Evolutionary conservation across 2,329 filamentous ascomycete species (phyloP).

Genomic region (Aspergillus unguis): DNA sequence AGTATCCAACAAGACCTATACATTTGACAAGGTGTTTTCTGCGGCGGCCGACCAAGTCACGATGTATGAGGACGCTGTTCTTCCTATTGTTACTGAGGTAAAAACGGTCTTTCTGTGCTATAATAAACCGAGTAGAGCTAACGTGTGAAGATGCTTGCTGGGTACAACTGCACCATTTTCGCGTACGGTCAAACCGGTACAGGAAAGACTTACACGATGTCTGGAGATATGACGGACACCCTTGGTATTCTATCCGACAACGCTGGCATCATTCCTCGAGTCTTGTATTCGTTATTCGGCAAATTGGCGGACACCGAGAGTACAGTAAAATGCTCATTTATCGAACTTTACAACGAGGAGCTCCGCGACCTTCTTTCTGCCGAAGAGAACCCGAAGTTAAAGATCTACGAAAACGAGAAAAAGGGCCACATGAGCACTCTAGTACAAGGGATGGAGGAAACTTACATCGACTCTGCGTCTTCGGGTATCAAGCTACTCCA

Average conservation of each 20-base stretch:
- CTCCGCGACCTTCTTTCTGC: constrained; percentile 79
- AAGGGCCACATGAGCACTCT: constrained; percentile 81
- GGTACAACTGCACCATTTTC: constrained; percentile 98
- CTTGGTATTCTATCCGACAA: constrained; percentile 82
- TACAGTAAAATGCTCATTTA: constrained; percentile 96
- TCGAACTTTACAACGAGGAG: constrained; percentile 98
- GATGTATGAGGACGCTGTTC: constrained; percentile 92
- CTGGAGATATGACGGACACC: constrained; percentile 88
- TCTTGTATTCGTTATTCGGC: constrained; percentile 79
- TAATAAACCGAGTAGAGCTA: constrained; percentile 1
- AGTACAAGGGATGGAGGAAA: constrained; percentile 97
- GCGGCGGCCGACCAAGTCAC: constrained; percentile 89
- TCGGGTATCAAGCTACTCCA: constrained; percentile 87
- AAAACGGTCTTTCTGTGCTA: constrained; percentile 19
- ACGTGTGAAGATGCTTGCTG: constrained; percentile 70
- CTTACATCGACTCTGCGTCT: constrained; percentile 78
- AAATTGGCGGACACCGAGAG: constrained; percentile 81
- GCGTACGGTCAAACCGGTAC: constrained; percentile 98
- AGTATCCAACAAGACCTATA: constrained; percentile 91
- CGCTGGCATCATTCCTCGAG: constrained; percentile 92
- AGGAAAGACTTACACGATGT: constrained; percentile 99
- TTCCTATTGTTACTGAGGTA: constrained; percentile 89
- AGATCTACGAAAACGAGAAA: constrained; percentile 86
- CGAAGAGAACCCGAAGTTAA: constrained; percentile 82
- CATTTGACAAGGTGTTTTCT: constrained; percentile 96